These are phyloP conservation scores for Suhomyces vadensis DNA, from an alignment of 805 yeast species.

Conservation along the genomic window DNA sequence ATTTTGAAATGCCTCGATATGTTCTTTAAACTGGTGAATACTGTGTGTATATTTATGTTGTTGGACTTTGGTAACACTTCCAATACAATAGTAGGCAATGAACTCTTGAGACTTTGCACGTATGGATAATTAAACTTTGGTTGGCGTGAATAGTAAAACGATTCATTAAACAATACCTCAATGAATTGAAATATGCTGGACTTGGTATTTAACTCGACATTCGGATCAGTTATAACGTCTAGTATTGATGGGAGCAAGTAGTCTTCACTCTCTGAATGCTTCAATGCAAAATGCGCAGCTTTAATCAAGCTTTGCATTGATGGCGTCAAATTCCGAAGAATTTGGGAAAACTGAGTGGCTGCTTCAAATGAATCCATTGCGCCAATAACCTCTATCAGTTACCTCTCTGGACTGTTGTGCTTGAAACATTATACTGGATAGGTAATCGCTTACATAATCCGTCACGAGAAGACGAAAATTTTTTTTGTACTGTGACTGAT, in stretches of 20 bases:
- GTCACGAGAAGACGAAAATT: not conserved
- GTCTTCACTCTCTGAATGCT: constrained; percentile 59
- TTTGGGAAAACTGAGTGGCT: constrained; percentile 69
- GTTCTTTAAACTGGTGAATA: constrained; percentile 35
- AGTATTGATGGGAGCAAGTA: constrained; percentile 68
- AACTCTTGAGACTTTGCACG: constrained; percentile 31
- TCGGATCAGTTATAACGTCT: constrained; percentile 52
- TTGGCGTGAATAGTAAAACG: constrained; percentile 35
- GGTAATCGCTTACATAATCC: not conserved
- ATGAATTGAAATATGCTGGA: constrained; percentile 69
- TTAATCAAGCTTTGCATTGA: constrained; percentile 51
- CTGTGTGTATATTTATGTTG: constrained; percentile 38
- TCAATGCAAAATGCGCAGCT: constrained; percentile 57
- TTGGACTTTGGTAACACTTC: constrained; percentile 38
- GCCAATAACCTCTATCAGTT: too few species aligned
- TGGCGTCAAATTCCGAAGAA: constrained; percentile 65
- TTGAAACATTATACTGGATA: too few species aligned
- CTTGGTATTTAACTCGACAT: constrained; percentile 57
- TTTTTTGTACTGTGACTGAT: not conserved
- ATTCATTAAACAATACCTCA: constrained; percentile 55
- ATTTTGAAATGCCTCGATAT: constrained; percentile 39
- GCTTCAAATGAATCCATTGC: constrained; percentile 91
- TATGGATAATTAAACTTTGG: constrained; percentile 42
- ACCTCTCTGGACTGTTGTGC: not conserved
- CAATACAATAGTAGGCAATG: constrained; percentile 36